Evolutionary conservation across 352 stramenopile species (phyloP), one percentile per base, ranked within the genome.

Genomic region (Pythium apleroticum): DNA sequence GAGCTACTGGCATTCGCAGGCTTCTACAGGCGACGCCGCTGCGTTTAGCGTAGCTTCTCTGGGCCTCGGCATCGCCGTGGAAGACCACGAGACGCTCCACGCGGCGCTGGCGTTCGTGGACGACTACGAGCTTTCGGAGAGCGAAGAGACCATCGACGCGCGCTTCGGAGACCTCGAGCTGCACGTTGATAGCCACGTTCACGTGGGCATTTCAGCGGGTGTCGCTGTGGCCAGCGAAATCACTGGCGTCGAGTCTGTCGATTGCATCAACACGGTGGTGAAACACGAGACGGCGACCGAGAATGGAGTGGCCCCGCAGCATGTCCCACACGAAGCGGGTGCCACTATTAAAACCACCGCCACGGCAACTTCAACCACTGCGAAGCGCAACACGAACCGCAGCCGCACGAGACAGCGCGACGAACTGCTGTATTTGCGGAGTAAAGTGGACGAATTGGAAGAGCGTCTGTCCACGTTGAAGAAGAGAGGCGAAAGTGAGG

Each of bases 61-160:
- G 6, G 17, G 19, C 14, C 56, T 53, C 5, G n/a, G 20, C 8
- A 50, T 55, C 22, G 30, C 28, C 11, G 33, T 25, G 17, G 48
- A 54, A n/a, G 50, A 60, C 52, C 37, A 66, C 50, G 37, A 41
- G 60, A 66, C 60, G 60, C 60, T 66, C 52, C 50, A 66, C 28
- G 60, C 52, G 2, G 50, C 60, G 60, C 41, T 66, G 25, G 60
- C 50, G 24, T 66, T 66, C 10, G 60, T 66, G 10, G 60, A 66
- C 28, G 50, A 66, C 37, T 66, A 56, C 39, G 50, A 66, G 60
- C 30, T 60, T 35, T 60, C 50, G 24, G 60, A 66, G 20, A 31
- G 17, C 6, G 52, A 60, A 4, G 27, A 54, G 10, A 28, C 39
- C 10, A 17, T 41, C 19, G 30, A 39, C 22, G 31, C 27, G 41